Percentiles rank a stretch among this genome's conserved stretches.
phyloP scores from a whole-genome alignment of 2,329 filamentous ascomycete species.

The Thielaviopsis cerberus region DNA sequence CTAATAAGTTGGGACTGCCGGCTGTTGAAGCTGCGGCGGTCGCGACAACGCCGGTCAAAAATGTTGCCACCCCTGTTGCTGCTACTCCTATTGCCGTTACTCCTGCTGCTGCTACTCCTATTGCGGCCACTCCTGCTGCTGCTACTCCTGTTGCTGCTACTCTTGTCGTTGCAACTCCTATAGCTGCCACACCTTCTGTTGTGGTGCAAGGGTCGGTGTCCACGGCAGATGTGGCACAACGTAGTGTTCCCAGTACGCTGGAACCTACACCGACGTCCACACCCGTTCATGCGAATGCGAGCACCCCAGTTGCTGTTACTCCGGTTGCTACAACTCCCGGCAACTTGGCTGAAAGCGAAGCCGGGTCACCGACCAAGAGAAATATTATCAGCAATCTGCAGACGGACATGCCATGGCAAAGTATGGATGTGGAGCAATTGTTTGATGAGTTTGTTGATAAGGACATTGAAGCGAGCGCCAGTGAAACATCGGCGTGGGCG shows the following conservation, averaged over 20 bases:
- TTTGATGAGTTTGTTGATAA: conserved; percentile 27
- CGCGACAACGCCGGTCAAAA: neutral
- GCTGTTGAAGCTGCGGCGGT: neutral
- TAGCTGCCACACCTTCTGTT: neutral
- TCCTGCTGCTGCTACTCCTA: neutral
- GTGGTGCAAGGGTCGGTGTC: neutral
- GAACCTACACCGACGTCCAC: neutral
- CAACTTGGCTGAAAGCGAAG: neutral
- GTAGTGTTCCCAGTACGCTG: neutral
- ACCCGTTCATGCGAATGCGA: neutral
- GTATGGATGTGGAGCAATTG: conserved; percentile 57
- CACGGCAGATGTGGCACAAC: neutral
- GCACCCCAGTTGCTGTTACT: conserved; percentile 7
- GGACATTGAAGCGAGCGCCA: conserved; percentile 17
- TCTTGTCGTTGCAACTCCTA: no score
- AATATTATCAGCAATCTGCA: conserved; percentile 23
- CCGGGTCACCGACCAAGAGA: conserved; percentile 5
- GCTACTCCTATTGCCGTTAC: no score
- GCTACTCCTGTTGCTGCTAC: neutral
- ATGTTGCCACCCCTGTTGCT: no score
- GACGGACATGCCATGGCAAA: conserved; percentile 46
- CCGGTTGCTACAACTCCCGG: neutral
- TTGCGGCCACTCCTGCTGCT: neutral
- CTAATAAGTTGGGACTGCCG: neutral
- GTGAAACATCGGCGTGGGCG: conserved; percentile 30